A percentile compares a stretch with the other conserved stretches of the same genome.
phyloP scores from a whole-genome alignment of 2,329 filamentous ascomycete genomes.

The Botryotinia narcissicola region DNA sequence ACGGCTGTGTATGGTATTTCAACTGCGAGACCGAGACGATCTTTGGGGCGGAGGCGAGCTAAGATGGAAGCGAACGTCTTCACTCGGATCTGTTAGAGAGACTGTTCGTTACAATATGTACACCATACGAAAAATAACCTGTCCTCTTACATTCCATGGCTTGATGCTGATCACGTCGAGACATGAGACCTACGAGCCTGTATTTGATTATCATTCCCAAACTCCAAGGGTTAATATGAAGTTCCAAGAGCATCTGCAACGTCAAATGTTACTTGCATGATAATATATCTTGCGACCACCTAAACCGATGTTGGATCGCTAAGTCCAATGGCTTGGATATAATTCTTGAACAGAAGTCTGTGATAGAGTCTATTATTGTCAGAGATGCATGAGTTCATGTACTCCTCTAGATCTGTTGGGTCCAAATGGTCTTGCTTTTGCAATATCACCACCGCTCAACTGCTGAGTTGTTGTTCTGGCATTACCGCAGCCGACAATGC shows the following conservation, averaged over 20 bases:
- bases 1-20: conserved; percentile 29
- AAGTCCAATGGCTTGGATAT: not conserved
- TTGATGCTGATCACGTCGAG: not conserved
- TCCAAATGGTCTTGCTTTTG: not conserved
- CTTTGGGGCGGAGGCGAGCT: not conserved
- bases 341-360: not conserved
- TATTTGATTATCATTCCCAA: not conserved
- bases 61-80: not conserved
- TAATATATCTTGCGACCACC: not conserved
- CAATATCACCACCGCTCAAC: not conserved
- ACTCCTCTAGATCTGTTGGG: not conserved
- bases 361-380: not conserved
- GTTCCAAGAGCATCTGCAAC: no score
- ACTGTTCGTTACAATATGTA: not conserved
- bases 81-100: not conserved
- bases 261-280: not conserved
- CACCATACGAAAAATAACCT: not conserved
- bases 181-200: not conserved
- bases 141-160: not conserved
- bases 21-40: conserved; percentile 24
- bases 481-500: not conserved
- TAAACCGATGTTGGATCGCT: not conserved
- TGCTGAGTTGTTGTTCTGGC: not conserved
- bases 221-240: no score
- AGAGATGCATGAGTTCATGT: not conserved